phyloP scores from a whole-genome alignment of 2,329 filamentous ascomycete genomes.

The Leptodontidium sp. region DNA sequence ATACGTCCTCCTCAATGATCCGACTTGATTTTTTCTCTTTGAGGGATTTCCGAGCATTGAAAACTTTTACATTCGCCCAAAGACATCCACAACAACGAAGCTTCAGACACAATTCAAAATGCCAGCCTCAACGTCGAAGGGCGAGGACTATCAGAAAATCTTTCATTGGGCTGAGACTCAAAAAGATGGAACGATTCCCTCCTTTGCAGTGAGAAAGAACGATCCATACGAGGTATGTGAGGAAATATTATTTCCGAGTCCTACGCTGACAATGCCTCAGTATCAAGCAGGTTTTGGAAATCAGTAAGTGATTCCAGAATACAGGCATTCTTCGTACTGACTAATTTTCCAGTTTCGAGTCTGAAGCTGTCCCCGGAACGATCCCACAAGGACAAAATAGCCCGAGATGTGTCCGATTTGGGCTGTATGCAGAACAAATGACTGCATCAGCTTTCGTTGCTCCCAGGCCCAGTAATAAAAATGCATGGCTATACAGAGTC shows the following conservation, averaged over 20 bases:
- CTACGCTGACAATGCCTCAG: conserved; percentile 39
- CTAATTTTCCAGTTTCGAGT: conserved; percentile 50
- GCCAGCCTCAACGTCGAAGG: conserved; percentile 19
- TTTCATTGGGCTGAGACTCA: conserved; percentile 69
- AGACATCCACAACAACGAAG: too few relatives aligned
- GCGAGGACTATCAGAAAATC: conserved; percentile 56
- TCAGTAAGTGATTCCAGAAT: conserved; percentile 28
- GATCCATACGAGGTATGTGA: conserved; percentile 58
- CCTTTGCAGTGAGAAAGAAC: conserved; percentile 61
- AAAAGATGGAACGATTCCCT: conserved; percentile 61
- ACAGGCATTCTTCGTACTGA: not conserved
- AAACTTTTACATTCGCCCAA: too few relatives aligned
- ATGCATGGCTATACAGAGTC: conserved; percentile 53
- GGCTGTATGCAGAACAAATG: conserved; percentile 55
- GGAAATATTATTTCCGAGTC: conserved; percentile 23
- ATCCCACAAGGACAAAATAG: conserved; percentile 53
- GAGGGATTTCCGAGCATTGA: not conserved
- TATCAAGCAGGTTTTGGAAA: conserved; percentile 66
- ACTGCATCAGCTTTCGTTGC: conserved; percentile 55
- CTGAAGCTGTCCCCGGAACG: conserved; percentile 53
- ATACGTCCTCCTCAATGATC: not conserved
- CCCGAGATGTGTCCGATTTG: conserved; percentile 52
- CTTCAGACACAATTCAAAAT: not conserved
- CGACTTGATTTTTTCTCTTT: not conserved
- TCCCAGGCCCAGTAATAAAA: conserved; percentile 50